Evolutionary conservation across 805 yeast genomes (phyloP).

Genomic region (Ogataea degrootiae): DNA sequence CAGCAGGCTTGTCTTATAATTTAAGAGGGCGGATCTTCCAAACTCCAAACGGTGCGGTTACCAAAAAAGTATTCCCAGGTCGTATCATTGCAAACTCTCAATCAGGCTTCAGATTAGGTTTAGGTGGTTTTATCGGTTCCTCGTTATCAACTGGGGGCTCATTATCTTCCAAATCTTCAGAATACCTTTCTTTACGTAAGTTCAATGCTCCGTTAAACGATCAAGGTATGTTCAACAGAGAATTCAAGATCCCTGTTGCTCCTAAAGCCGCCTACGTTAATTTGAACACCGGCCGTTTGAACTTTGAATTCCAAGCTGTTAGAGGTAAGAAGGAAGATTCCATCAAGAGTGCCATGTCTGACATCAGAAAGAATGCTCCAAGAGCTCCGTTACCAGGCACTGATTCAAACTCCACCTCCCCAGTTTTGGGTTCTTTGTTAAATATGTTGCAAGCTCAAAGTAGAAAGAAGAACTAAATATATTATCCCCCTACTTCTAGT

Average conservation of each 20-base stretch:
- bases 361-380: slow-evolving; percentile 14
- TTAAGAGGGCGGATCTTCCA: slow-evolving; percentile 64
- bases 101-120: slow-evolving; percentile 43
- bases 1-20: slow-evolving; percentile 71
- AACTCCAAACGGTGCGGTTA: slow-evolving; percentile 64
- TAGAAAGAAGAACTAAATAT: slow-evolving; percentile 6
- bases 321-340: slow-evolving; percentile 7
- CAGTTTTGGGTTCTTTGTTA: slow-evolving; percentile 18
- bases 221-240: slow-evolving; percentile 24
- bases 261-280: slow-evolving; percentile 24
- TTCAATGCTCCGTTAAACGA: slow-evolving; percentile 20
- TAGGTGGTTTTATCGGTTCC: slow-evolving; percentile 44
- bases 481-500: too few relatives aligned
- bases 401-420: too few relatives aligned
- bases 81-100: slow-evolving; percentile 46
- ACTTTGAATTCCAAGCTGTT: slow-evolving; percentile 23
- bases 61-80: slow-evolving; percentile 57
- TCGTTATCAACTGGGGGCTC: slow-evolving; percentile 14
- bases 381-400: slow-evolving; percentile 18
- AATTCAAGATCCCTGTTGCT: slow-evolving; percentile 24
- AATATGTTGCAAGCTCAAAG: slow-evolving; percentile 13
- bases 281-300: slow-evolving; percentile 18
- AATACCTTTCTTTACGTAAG: slow-evolving; percentile 14
- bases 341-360: slow-evolving; percentile 6
- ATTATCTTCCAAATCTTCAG: slow-evolving; percentile 18